Evolutionary conservation across 2,329 filamentous ascomycete species (phyloP).

Genomic region (Podosphaera xanthii): DNA sequence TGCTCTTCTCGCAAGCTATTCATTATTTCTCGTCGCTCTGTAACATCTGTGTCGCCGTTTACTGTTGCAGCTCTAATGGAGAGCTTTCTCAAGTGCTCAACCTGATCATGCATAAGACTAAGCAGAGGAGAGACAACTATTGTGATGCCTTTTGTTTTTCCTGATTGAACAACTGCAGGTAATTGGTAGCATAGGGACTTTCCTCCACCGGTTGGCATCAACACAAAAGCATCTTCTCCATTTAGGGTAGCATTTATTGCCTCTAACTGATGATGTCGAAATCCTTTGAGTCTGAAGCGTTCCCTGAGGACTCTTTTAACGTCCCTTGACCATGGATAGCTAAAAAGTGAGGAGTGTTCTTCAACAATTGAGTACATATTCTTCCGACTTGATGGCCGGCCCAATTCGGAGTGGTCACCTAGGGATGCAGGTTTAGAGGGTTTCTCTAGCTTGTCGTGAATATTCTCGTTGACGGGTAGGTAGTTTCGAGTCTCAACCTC

Average conservation of each 20-base stretch:
- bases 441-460: background rate
- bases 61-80: conserved; percentile 61
- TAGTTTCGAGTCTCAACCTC: conserved; percentile 19
- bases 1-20: conserved; percentile 34
- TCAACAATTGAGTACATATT: conserved; percentile 15
- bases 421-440: conserved; percentile 2
- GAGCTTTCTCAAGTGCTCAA: conserved; percentile 53
- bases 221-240: conserved; percentile 76
- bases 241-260: conserved; percentile 82
- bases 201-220: conserved; percentile 95
- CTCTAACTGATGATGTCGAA: conserved; percentile 77
- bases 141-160: conserved; percentile 66
- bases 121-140: conserved; percentile 86
- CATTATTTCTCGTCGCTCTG: conserved; percentile 44
- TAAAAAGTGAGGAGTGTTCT: conserved; percentile 30
- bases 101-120: conserved; percentile 94
- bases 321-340: conserved; percentile 63
- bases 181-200: conserved; percentile 95
- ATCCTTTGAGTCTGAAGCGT: conserved; percentile 64
- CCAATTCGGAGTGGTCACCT: conserved; percentile 3
- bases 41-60: conserved; percentile 48
- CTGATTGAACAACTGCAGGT: conserved; percentile 61
- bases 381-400: conserved; percentile 4
- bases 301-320: conserved; percentile 62
- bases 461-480: conserved; percentile 1